Percentiles rank a stretch among this genome's conserved stretches.
Conservation (phyloP, 164 flowering plant species). For the Vitis riparia region DNA sequence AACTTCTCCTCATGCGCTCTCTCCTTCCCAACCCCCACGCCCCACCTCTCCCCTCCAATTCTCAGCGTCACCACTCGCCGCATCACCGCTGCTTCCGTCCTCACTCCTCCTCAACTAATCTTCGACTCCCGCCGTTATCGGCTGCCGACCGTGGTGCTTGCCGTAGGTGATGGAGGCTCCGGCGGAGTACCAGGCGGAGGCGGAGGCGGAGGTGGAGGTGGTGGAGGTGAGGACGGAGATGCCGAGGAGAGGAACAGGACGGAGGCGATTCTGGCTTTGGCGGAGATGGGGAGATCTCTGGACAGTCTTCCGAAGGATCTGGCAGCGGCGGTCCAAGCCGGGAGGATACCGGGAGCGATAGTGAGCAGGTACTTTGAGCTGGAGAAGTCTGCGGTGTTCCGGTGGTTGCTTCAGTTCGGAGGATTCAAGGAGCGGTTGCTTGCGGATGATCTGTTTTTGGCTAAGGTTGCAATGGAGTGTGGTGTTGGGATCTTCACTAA, state of each 20-base stretch:
- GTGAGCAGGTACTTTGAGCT: constrained; percentile 50
- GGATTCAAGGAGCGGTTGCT: constrained; percentile 50
- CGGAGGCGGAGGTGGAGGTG: constrained; percentile 31
- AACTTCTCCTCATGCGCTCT: constrained; percentile 6
- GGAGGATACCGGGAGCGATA: constrained; percentile 70
- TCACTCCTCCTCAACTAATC: constrained; percentile 1
- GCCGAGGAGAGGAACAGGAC: constrained; percentile 46
- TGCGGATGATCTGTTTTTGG: constrained; percentile 55
- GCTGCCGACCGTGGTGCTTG: constrained; percentile 1
- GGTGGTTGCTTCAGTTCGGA: constrained; percentile 49
- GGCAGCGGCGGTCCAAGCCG: constrained; percentile 69
- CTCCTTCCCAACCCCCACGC: constrained; percentile 12
- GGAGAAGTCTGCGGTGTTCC: constrained; percentile 33
- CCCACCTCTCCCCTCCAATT: neutral
- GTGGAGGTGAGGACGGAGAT: constrained; percentile 27
- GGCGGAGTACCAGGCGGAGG: constrained; percentile 16
- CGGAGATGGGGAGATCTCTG: constrained; percentile 39
- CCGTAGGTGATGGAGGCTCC: constrained; percentile 26
- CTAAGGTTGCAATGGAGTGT: constrained; percentile 47
- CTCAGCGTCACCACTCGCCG: neutral
- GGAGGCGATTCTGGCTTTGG: constrained; percentile 61
- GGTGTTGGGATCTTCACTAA: constrained; percentile 58
- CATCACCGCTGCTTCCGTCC: neutral
- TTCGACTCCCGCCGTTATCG: neutral
- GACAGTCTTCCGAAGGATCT: constrained; percentile 76